Base-by-base conservation (phyloP, 805 yeast species). In the Metschnikowia koreensis region DNA sequence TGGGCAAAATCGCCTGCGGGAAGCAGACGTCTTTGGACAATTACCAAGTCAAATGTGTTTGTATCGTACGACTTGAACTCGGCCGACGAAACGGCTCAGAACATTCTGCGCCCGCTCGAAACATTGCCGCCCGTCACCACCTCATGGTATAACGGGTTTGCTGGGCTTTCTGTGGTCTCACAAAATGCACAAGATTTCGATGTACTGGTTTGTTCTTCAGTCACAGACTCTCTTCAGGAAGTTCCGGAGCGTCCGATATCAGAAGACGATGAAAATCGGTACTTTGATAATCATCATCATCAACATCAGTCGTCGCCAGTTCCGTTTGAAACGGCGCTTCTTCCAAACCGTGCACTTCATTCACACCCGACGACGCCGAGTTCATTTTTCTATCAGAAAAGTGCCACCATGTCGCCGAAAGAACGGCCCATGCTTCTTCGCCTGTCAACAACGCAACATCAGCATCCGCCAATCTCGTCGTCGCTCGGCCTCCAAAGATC, bases 121-220 rank as follows among this genome's bases (percentile, higher is more conserved):
- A 77, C 80, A 40, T 63, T 89, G 29, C 73, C 82, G 1, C 66
- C 77, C 7, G 74, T 76, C 0, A 70, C 88, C 0, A 61, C 79
- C 5, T 74, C 83, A 0, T 89, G 94, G 96, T 72, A 81, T 50
- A 67, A 68, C 4, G 75, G 82, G 0, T 63, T 61, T 15, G 75
- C 79, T 40, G 79, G 77, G 45, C 62, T 88, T 40, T 56, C 78
- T 1, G 79, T 83, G 55, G 74, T 82, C 1, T 71, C 74, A 34
- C 89, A 85, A 60, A 73, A 74, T 11, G 72, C 69, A 47, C 45
- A 65, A 41, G 81, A 79, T 38, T 77, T 71, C 58, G 77, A 74
- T 45, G 7, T 54, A 42, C 49, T 53, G 53, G 36, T 44, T 9
- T 38, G 47, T 6, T 9, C 29, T 5, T 17, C 16, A 22, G 22